phyloP scores from a whole-genome alignment of 2,329 filamentous ascomycete species.

The Phialocephala sp. region DNA sequence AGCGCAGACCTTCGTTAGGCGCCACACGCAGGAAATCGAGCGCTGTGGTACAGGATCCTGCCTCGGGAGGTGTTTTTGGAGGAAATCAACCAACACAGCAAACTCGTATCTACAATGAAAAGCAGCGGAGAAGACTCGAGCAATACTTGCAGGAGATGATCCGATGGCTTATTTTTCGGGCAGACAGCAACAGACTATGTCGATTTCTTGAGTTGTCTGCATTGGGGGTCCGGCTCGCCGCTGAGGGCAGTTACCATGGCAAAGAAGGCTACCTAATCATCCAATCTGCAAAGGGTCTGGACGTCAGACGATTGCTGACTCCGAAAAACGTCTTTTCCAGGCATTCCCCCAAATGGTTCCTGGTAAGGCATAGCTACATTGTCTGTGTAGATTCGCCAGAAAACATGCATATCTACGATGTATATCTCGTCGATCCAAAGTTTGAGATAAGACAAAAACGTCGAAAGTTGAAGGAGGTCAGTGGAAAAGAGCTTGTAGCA shows the following conservation, averaged over 20 bases:
- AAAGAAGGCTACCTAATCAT: constrained; percentile 96
- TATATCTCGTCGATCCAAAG: constrained; percentile 91
- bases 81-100: constrained; percentile 47
- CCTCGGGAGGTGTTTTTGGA: constrained; percentile 47
- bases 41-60: constrained; percentile 31
- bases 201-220: constrained; percentile 96
- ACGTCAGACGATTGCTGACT: constrained; percentile 81
- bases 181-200: constrained; percentile 93
- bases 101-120: constrained; percentile 69
- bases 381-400: constrained; percentile 98
- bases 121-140: constrained; percentile 84
- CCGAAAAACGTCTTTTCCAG: constrained; percentile 79
- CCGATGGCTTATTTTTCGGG: constrained; percentile 93
- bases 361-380: constrained; percentile 96
- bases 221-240: constrained; percentile 88
- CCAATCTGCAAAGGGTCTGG: constrained; percentile 86
- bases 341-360: constrained; percentile 94
- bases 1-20: constrained; percentile 56
- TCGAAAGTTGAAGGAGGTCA: constrained; percentile 57
- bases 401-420: constrained; percentile 98
- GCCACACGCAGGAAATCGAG: constrained; percentile 57
- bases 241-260: constrained; percentile 95
- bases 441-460: constrained; percentile 83
- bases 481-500: constrained; percentile 64
- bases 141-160: constrained; percentile 93